Base-by-base conservation (phyloP, 2,329 filamentous ascomycete genomes). In the Aureobasidium sp. region DNA sequence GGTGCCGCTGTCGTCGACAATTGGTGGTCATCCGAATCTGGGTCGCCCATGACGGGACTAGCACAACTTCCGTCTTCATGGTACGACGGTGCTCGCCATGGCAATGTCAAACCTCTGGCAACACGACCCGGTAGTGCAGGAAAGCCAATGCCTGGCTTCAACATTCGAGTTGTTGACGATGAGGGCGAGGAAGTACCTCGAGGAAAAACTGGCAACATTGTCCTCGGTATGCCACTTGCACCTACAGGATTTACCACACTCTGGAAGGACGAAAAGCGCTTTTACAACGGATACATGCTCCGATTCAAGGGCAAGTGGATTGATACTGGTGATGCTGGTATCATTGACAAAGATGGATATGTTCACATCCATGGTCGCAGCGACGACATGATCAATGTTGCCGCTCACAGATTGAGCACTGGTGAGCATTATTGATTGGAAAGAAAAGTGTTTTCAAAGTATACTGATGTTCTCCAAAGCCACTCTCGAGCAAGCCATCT, bases 301-400 rank as follows among this genome's bases (percentile, higher is more conserved):
- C 77, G 90, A 12, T 97, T 96, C 64, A 63, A 79, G 5, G 88
- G 89, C 0, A 79, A 79, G 60, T 96, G 88, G 88, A 70, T 96
- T 38, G 90, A 97, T 65, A 96, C 90, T 0, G 91, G 90, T 2
- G 90, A 97, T 66, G 86, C 89, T 0, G 90, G 91, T 0, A 83
- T 90, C 74, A 82, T 96, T 54, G 90, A 96, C 64, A 68, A 78
- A 12, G 84, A 91, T 35, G 80, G 79, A 4, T 60, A 57, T 39
- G 74, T 83, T 27, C 78, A 81, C 60, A 75, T 85, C 60, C 83
- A 84, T 78, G 74, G 76, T 3, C 69, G 81, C 50, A 77, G 77
- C 27, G 90, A 96, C 71, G 90, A 96, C 67, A 85, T 96, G 56
- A 90, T 96, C 64, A 96, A 96, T 64, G 90, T 95, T n/a, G 90